Percentiles rank a stretch among this genome's conserved stretches.
These are phyloP conservation scores for Serendipita sp. DNA, from an alignment of 768 basidiomycete species.

Conservation along the genomic window DNA sequence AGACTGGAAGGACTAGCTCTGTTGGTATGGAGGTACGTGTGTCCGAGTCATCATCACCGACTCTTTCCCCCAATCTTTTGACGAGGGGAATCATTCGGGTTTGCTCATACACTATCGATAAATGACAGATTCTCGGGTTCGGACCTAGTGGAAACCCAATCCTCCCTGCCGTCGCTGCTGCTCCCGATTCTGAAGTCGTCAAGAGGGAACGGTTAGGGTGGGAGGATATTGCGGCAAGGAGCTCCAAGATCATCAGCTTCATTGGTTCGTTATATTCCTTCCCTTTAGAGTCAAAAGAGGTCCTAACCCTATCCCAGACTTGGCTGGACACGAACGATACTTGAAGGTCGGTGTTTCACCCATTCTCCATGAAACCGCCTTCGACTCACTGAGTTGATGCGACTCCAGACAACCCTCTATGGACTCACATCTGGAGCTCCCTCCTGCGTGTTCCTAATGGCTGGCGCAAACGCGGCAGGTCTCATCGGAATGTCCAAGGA, in stretches of 20 bases:
- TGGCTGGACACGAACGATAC: conserved; percentile 92
- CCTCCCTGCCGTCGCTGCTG: conserved; percentile 45
- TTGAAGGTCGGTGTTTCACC: conserved; percentile 32
- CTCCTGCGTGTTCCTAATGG: conserved; percentile 81
- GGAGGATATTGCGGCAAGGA: conserved; percentile 84
- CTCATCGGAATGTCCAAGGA: conserved; percentile 90
- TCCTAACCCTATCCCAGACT: conserved; percentile 31
- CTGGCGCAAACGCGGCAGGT: conserved; percentile 81
- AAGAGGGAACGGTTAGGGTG: conserved; percentile 82
- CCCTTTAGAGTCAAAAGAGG: background rate
- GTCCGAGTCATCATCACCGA: too few relatives aligned
- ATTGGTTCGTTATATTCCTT: conserved; percentile 41
- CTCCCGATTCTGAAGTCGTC: conserved; percentile 44
- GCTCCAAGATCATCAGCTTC: conserved; percentile 88
- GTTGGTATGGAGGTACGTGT: conserved; percentile 94
- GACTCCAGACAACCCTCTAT: conserved; percentile 80
- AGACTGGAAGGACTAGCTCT: conserved; percentile 86
- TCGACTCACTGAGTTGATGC: too few relatives aligned
- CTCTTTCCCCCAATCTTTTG: too few relatives aligned
- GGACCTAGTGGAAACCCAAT: conserved; percentile 61
- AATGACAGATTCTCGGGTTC: conserved; percentile 91
- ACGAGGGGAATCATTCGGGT: too few relatives aligned
- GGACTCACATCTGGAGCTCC: conserved; percentile 90
- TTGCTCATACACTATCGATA: too few relatives aligned
- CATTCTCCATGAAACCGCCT: too few relatives aligned